Conservation (phyloP, 495 filamentous ascomycete species). For the Neurospora sp. region DNA sequence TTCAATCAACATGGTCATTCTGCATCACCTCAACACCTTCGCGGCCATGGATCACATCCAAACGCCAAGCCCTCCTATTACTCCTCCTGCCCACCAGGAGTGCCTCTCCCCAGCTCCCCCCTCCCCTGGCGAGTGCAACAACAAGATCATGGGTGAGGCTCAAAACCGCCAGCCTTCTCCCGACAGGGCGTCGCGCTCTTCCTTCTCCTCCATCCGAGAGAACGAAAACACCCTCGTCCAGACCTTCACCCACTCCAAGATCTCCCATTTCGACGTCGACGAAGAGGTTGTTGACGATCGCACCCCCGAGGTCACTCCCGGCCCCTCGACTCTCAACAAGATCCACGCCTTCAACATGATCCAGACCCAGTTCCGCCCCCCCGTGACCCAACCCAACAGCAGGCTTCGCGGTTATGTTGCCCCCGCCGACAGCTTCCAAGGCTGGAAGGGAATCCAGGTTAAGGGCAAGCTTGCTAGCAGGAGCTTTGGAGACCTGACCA, state of each 20-base stretch:
- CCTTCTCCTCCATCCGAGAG: slow-evolving; percentile 50
- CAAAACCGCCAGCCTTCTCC: slow-evolving; percentile 10
- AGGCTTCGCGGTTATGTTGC: slow-evolving; percentile 53
- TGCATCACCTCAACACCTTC: not conserved
- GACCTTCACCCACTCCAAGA: slow-evolving; percentile 59
- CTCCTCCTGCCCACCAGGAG: not conserved
- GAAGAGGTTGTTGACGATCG: slow-evolving; percentile 35
- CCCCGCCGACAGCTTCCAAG: slow-evolving; percentile 59
- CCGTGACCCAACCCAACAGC: slow-evolving; percentile 35
- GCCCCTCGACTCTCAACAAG: slow-evolving; percentile 1
- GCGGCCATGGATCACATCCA: not conserved
- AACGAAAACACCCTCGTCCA: slow-evolving; percentile 49
- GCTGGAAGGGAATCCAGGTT: slow-evolving; percentile 62
- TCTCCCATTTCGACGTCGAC: slow-evolving; percentile 40
- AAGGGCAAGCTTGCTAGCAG: slow-evolving; percentile 57
- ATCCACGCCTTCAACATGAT: slow-evolving; percentile 23
- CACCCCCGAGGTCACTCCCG: slow-evolving; percentile 9
- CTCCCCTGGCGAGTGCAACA: not conserved
- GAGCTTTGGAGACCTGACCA: slow-evolving; percentile 61
- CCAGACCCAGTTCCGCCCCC: slow-evolving; percentile 38
- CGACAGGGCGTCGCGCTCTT: slow-evolving; percentile 37
- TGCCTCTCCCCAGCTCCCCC: not conserved
- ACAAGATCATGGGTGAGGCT: not conserved
- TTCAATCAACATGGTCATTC: slow-evolving; percentile 2
- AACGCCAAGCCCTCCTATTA: not conserved